phyloP scores from a whole-genome alignment of 2,329 filamentous ascomycete species.

The Penicillium crustosum region DNA sequence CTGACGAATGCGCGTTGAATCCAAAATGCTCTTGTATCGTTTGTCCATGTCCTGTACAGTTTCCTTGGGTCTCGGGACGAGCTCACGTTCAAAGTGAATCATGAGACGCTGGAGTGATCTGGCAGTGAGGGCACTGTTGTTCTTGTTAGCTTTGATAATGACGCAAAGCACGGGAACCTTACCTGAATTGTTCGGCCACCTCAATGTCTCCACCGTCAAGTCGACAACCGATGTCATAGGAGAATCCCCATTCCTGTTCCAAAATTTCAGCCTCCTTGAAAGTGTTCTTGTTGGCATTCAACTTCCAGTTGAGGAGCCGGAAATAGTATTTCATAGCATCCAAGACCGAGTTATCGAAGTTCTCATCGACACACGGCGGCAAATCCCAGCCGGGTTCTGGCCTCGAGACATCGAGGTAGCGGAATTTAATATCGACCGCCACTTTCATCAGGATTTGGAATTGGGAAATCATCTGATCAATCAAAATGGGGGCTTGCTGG shows the following conservation, averaged over 20 bases:
- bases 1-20: constrained; percentile 93
- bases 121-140: constrained; percentile 71
- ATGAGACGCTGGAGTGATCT: constrained; percentile 88
- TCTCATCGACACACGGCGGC: constrained; percentile 93
- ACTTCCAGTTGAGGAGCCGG: constrained; percentile 96
- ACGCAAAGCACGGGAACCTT: constrained; percentile 11
- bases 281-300: constrained; percentile 96
- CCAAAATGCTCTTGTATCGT: constrained; percentile 90
- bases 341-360: constrained; percentile 86
- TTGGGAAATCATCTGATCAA: constrained; percentile 96
- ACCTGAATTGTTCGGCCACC: constrained; percentile 94
- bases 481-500: constrained; percentile 88
- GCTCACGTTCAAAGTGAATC: constrained; percentile 85
- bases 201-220: constrained; percentile 94
- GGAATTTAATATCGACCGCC: constrained; percentile 87
- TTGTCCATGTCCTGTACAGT: constrained; percentile 88
- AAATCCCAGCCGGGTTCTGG: constrained; percentile 92
- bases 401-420: constrained; percentile 78
- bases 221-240: constrained; percentile 86
- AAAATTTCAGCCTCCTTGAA: constrained; percentile 98
- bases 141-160: constrained; percentile 26
- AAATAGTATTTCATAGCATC: constrained; percentile 98
- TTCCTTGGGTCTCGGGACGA: constrained; percentile 81
- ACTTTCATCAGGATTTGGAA: constrained; percentile 92
- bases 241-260: constrained; percentile 97